Evolutionary conservation across 495 filamentous ascomycete genomes (phyloP).

Genomic region (Aspergillus heteromorphus): DNA sequence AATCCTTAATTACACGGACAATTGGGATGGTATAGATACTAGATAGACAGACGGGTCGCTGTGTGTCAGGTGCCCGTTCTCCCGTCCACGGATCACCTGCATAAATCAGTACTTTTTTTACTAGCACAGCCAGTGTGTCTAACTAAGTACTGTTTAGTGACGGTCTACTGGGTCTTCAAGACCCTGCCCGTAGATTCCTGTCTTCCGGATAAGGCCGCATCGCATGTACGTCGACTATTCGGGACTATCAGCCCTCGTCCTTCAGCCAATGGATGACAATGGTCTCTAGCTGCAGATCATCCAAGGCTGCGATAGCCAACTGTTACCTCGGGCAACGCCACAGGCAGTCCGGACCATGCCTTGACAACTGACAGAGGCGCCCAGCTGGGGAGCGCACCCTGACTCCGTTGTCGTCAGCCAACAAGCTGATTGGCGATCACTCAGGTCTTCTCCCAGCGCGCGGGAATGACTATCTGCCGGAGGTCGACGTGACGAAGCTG

Average conservation of each 20-base stretch:
- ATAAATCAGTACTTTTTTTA: too few species aligned
- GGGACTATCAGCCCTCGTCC: background rate
- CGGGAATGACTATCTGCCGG: background rate
- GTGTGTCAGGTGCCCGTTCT: too few species aligned
- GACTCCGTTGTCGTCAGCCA: background rate
- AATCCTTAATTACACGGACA: too few species aligned
- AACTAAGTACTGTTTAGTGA: background rate
- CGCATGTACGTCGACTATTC: background rate
- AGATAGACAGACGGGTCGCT: too few species aligned
- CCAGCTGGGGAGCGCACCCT: background rate
- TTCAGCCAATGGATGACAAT: background rate
- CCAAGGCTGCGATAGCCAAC: background rate
- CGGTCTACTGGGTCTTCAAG: background rate
- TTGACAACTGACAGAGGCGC: background rate
- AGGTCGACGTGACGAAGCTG: background rate
- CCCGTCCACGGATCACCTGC: too few species aligned
- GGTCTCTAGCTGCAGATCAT: background rate
- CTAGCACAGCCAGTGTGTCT: too few species aligned
- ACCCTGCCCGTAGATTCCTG: background rate
- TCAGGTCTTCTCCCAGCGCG: background rate
- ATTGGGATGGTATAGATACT: too few species aligned
- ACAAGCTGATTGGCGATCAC: background rate
- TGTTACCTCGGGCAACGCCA: background rate
- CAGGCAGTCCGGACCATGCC: constrained; percentile 4
- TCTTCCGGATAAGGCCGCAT: background rate